These are phyloP conservation scores for Backusella morwellensis DNA, from an alignment of 192 early-diverging fungal species.

Conservation along the genomic window DNA sequence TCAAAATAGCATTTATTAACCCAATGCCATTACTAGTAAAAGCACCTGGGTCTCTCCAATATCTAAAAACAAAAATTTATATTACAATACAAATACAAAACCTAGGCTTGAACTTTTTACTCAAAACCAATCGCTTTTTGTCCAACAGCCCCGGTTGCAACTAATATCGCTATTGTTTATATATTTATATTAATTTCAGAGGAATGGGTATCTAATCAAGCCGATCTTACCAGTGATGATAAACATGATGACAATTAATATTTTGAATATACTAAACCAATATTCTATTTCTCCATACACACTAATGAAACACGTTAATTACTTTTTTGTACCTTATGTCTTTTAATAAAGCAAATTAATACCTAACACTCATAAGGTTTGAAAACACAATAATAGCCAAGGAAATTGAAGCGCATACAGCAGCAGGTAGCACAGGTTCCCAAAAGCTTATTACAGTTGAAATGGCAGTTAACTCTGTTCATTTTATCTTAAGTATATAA, in stretches of 20 bases:
- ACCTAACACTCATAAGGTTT: conserved; percentile 57
- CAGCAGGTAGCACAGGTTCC: conserved; percentile 35
- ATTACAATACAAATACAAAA: background rate
- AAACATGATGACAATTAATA: conserved; percentile 76
- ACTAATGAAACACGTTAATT: conserved; percentile 17
- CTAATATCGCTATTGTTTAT: conserved; percentile 43
- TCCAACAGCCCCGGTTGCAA: conserved; percentile 57
- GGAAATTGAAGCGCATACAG: conserved; percentile 47
- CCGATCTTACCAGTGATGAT: conserved; percentile 54
- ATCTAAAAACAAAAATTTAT: conserved; percentile 38
- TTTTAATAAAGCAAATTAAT: background rate
- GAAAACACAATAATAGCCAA: conserved; percentile 58
- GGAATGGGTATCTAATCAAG: background rate
- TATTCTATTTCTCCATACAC: conserved; percentile 91
- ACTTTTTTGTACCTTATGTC: background rate
- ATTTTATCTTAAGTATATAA: conserved; percentile 6
- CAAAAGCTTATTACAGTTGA: conserved; percentile 81
- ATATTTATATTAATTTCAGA: background rate
- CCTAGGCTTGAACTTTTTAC: background rate
- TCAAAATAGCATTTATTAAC: conserved; percentile 61
- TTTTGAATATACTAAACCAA: conserved; percentile 74
- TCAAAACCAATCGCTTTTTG: conserved; percentile 47
- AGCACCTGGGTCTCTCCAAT: conserved; percentile 61
- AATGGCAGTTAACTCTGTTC: conserved; percentile 66
- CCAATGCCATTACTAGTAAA: conserved; percentile 56